Percentiles rank a stretch among this genome's conserved stretches.
phyloP scores from a whole-genome alignment of 2,329 filamentous ascomycete genomes.

The Immersiporthe knoxdaviesiana region DNA sequence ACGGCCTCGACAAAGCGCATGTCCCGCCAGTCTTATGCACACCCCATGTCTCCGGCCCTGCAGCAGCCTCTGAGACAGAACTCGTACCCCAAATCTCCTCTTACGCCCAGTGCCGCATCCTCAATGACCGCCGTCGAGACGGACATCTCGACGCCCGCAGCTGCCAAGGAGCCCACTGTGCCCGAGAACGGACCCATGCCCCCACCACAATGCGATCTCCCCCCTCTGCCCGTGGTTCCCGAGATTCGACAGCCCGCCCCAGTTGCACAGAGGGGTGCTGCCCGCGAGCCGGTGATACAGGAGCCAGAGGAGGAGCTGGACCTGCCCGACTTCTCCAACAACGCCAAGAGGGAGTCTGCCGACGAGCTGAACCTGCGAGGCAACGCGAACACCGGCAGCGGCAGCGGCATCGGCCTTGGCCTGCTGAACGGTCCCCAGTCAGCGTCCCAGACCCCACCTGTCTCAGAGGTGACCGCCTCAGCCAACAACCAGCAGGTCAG shows the following conservation, averaged over 20 bases:
- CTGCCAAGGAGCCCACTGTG: conserved; percentile 39
- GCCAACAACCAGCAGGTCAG: conserved; percentile 20
- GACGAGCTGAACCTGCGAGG: conserved; percentile 22
- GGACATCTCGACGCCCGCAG: conserved; percentile 32
- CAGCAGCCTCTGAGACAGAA: conserved; percentile 46
- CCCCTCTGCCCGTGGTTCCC: conserved; percentile 31
- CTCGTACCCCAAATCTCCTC: conserved; percentile 49
- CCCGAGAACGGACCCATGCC: conserved; percentile 45
- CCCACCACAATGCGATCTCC: conserved; percentile 42
- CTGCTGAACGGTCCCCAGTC: conserved; percentile 24
- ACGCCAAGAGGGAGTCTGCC: conserved; percentile 18
- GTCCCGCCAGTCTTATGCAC: conserved; percentile 28
- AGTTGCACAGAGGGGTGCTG: conserved; percentile 35
- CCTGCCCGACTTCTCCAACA: conserved; percentile 26
- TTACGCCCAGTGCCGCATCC: conserved; percentile 39
- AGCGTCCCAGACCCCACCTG: conserved; percentile 2
- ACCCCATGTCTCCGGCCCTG: conserved; percentile 34
- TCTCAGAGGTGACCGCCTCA: conserved; percentile 21
- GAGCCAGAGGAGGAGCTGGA: conserved; percentile 20
- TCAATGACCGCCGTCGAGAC: conserved; percentile 34
- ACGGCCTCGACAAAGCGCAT: conserved; percentile 28
- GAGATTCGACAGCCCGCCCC: conserved; percentile 44
- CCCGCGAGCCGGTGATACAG: conserved; percentile 19
- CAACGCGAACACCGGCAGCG: conserved; percentile 13
- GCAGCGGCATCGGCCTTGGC: conserved; percentile 25